These are phyloP conservation scores for Cercospora janseana DNA, from an alignment of 2,329 filamentous ascomycete genomes.

Conservation along the genomic window DNA sequence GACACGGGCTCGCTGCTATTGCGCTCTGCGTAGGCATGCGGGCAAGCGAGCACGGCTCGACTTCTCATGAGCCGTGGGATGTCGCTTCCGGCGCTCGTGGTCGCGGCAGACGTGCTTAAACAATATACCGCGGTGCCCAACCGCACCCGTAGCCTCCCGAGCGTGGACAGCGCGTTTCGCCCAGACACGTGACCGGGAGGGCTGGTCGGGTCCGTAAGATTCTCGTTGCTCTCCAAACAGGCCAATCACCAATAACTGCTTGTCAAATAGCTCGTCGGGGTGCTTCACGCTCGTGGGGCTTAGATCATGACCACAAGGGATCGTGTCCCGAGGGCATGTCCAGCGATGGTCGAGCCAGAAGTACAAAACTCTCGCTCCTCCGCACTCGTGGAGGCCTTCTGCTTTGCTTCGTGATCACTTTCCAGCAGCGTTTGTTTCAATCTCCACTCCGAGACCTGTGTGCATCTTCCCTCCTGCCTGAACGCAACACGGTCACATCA, in stretches of 20 bases:
- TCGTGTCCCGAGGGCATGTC: constrained; percentile 16
- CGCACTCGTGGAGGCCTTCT: neutral
- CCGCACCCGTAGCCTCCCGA: neutral
- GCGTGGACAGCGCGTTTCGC: neutral
- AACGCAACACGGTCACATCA: too few species aligned
- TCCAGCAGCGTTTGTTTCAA: neutral
- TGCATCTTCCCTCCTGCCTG: neutral
- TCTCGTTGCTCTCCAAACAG: neutral
- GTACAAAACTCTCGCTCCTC: constrained; percentile 11
- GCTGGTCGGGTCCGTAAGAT: neutral
- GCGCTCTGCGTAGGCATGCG: too few species aligned
- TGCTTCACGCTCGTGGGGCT: constrained; percentile 14
- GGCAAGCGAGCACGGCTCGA: neutral
- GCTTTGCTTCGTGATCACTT: neutral
- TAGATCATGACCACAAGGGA: constrained; percentile 12
- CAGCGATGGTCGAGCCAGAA: constrained; percentile 10
- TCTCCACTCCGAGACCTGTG: neutral
- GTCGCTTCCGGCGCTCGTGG: neutral
- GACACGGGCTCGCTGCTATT: neutral
- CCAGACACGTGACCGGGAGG: too few species aligned
- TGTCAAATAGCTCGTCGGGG: constrained; percentile 14
- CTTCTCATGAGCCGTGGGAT: neutral
- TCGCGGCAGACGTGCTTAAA: neutral
- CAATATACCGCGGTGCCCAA: constrained; percentile 1
- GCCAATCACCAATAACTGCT: constrained; percentile 11